Base-by-base conservation (phyloP, 768 basidiomycete species). In the Hericium rajendrae region DNA sequence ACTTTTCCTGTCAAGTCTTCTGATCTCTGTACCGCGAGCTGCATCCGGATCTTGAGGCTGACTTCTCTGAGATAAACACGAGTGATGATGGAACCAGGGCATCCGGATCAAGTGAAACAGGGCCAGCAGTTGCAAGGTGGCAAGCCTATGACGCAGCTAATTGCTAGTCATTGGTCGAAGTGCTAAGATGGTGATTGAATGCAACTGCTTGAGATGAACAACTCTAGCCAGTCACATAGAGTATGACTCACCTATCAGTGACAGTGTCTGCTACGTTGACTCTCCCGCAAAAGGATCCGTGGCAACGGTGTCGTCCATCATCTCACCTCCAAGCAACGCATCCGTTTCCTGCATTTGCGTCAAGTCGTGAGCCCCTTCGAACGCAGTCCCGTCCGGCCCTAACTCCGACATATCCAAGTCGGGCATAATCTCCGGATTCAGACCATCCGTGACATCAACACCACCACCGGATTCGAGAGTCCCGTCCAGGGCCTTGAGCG, bases 351-450 rank as follows among this genome's bases (percentile, higher is more conserved):
- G 79, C 57, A 89, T 67, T 64, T 86, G 83, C 13, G 78, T 75
- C 43, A 88, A 69, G 60, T 81, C 79, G 57, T 78, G 77, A 15
- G 69, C 70, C 6, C 66, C 69, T 60, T 84, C 85, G 48, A 83
- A 77, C 9, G 75, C 72, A 54, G 84, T 70, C 4, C 81, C 84
- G 66, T 87, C 86, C 3, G 86, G 81, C 13, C 79, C 86, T 38
- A 90, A 75, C 22, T 71, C 73, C 16, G 81, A 74, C 65, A 90
- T 82, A 59, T 86, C 84, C 68, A 91, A 68, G 53, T 74, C 77
- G 53, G 80, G 78, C 15, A 72, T 76, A 46, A 55, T 59, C n/a
- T 66, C 65, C 20, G 48, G 66, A 68, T 18, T 71, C 71, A 52
- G 64, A 58, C 63, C 39, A 26, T 54, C 60, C 1, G 22, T 38